A percentile compares a stretch with the other conserved stretches of the same genome.
phyloP scores from a whole-genome alignment of 2,329 filamentous ascomycete species.

The Ceratocystis papillata region DNA sequence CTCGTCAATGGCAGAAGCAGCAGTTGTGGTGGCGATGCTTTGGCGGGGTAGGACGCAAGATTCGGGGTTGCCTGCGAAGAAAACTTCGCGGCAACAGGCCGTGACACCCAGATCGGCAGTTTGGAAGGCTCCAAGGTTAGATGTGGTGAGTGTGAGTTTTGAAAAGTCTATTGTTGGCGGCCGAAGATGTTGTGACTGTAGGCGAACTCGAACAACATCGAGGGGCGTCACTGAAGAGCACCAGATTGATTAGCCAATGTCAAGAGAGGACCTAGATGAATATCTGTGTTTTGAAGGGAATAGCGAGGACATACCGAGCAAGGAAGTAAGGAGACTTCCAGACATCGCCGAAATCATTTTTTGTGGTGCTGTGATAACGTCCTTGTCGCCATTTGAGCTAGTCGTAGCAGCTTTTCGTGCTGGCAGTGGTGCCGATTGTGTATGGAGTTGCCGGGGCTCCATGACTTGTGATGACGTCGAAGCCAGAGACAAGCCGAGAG shows the following conservation, averaged over 20 bases:
- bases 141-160: constrained; percentile 44
- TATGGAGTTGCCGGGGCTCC: neutral
- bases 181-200: constrained; percentile 65
- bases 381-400: constrained; percentile 30
- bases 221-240: constrained; percentile 69
- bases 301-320: constrained; percentile 55
- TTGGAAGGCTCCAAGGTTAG: constrained; percentile 54
- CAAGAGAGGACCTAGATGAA: neutral
- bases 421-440: neutral
- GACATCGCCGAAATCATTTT: constrained; percentile 92
- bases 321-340: constrained; percentile 78
- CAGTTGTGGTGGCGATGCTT: constrained; percentile 30
- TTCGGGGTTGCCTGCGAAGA: constrained; percentile 80
- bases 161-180: constrained; percentile 44
- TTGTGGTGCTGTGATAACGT: constrained; percentile 69
- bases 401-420: neutral
- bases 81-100: constrained; percentile 91
- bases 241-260: constrained; percentile 8
- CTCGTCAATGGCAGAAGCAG: constrained; percentile 37
- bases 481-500: neutral
- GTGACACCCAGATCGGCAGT: constrained; percentile 77
- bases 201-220: constrained; percentile 87
- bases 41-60: constrained; percentile 65
- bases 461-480: constrained; percentile 6
- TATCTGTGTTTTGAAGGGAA: neutral